Base-by-base conservation (phyloP, 1,284 basidiomycete genomes). In the Papiliotrema fonsecae region DNA sequence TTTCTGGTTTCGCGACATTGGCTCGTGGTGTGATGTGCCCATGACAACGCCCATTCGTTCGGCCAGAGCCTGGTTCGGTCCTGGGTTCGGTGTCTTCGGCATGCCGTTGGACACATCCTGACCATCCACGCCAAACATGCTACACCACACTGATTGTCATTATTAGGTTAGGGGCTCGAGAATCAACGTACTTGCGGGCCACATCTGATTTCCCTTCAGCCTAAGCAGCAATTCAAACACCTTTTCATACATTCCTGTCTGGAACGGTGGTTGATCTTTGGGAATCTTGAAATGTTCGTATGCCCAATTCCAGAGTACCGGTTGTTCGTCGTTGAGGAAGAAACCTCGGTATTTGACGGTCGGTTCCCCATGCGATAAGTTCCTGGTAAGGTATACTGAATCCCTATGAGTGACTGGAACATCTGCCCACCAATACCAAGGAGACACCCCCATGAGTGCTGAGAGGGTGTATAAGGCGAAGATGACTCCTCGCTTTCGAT, bases 11-110 rank as follows among this genome's bases (percentile, higher is more conserved):
- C 70, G 55, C 0, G 58, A 62, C 69, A 74, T 73, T 18, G 73
- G 72, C 50, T 75, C 72, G 49, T 75, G 70, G 31, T 73, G 70
- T 2, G 65, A 71, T 25, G 58, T 60, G 78, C 83, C 65, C 81
- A 85, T 86, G 22, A 82, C 83, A 43, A 86, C 77, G 21, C 84
- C 85, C 67, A 81, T 85, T 49, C 75, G 76, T 55, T 86, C 79
- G 0, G 85, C 85, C 10, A 82, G 71, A 22, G 75, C 75, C 59
- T 83, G 82, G 56, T 86, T 87, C 22, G 78, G 75, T 1, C 67
- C 67, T 0, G 65, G 59, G 2, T 50, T 51, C 1, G 61, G 47
- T 0, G 41, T 18, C 6, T 51, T 35, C 2, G 57, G 55, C 6
- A 62, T 51, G 7, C 48, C 55, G 11, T 47, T 40, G 6, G 57